Percentiles rank a stretch among this genome's conserved stretches.
Evolutionary conservation across 1,139 yeast species (phyloP).

Genomic region (Lodderomyces beijingensis): DNA sequence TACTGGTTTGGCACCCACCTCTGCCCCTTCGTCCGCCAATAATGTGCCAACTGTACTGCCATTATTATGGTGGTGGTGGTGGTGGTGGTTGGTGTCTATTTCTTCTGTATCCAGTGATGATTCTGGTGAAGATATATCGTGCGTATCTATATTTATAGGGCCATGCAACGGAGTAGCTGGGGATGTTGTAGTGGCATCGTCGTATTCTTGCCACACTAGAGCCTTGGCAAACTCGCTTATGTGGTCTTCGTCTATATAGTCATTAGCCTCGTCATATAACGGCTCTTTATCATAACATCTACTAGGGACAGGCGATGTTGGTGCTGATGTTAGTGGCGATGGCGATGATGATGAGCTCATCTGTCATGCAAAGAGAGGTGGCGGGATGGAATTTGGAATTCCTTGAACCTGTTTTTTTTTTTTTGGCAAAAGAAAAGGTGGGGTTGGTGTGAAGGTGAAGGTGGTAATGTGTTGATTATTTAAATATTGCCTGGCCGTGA

Average conservation of each 20-base stretch:
- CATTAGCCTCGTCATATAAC: constrained; percentile 27
- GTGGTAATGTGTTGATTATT: no score
- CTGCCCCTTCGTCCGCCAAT: constrained; percentile 5
- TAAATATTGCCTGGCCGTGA: no score
- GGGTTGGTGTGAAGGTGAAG: no score
- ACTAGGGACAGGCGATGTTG: no score
- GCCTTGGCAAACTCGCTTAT: constrained; percentile 41
- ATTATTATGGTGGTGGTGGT: not conserved
- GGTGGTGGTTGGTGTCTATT: constrained; percentile 1
- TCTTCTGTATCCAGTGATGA: constrained; percentile 7
- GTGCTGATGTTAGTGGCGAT: no score
- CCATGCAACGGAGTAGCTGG: constrained; percentile 10
- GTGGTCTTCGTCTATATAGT: constrained; percentile 34
- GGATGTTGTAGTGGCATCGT: constrained; percentile 13
- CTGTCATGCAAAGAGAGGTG: no score
- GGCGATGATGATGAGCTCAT: no score
- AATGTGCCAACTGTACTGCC: not conserved
- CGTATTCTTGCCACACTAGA: constrained; percentile 34
- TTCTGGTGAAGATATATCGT: not conserved
- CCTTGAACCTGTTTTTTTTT: no score
- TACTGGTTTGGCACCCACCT: constrained; percentile 5
- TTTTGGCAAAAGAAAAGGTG: no score
- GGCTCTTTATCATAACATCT: constrained; percentile 6
- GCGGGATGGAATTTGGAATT: no score
- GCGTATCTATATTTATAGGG: constrained; percentile 1